Conservation (phyloP, 2,329 filamentous ascomycete genomes). For the Bretziella fagacearum region DNA sequence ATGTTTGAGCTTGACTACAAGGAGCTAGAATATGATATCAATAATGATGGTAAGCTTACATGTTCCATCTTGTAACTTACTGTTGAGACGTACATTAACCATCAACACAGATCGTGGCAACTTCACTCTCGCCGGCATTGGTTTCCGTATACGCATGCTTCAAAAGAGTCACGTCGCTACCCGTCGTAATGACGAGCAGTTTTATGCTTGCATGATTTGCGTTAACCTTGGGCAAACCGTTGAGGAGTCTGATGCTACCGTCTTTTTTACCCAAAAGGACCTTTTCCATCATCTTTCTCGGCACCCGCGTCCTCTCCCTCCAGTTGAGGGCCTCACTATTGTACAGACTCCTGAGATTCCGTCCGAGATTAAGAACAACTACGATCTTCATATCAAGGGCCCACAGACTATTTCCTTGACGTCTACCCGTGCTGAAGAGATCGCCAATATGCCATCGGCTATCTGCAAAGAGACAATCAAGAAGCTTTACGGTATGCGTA, state of each 20-base stretch:
- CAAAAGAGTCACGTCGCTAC: conserved; percentile 38
- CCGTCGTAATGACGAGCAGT: conserved; percentile 32
- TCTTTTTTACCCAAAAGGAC: conserved; percentile 36
- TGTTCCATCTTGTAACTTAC: background rate
- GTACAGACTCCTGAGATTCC: conserved; percentile 30
- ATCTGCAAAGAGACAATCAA: conserved; percentile 31
- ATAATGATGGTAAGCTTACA: conserved; percentile 28
- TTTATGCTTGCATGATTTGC: conserved; percentile 40
- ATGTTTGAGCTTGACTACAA: conserved; percentile 37
- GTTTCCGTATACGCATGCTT: conserved; percentile 37
- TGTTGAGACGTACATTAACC: background rate
- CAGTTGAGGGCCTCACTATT: conserved; percentile 31
- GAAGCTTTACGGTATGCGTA: conserved; percentile 29
- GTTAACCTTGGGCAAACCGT: conserved; percentile 31
- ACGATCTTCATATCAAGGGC: conserved; percentile 33
- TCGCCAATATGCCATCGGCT: conserved; percentile 28
- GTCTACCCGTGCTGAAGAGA: conserved; percentile 25
- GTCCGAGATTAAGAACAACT: conserved; percentile 28
- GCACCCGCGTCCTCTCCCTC: conserved; percentile 36
- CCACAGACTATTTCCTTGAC: conserved; percentile 27
- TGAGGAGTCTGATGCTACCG: conserved; percentile 38
- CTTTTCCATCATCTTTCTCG: conserved; percentile 36
- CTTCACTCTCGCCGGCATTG: conserved; percentile 28
- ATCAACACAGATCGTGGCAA: conserved; percentile 28
- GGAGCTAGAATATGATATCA: conserved; percentile 34